A percentile compares a stretch with the other conserved stretches of the same genome.
Conservation (phyloP, 1,284 basidiomycete species). For the Pterula multifida region DNA sequence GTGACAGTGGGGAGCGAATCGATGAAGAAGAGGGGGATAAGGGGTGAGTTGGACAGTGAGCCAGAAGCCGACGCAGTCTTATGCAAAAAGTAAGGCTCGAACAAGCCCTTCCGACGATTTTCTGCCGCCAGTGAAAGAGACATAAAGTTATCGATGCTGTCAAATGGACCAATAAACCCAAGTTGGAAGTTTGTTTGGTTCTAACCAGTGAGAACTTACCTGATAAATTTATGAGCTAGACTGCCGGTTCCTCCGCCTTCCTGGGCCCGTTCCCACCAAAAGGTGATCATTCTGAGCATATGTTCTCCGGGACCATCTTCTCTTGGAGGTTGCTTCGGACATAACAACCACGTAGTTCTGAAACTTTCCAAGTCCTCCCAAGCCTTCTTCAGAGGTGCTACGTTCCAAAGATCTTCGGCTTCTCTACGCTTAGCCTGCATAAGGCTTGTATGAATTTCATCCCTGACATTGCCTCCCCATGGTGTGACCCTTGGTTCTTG, state of each 20-base stretch:
- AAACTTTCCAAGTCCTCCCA: slow-evolving; percentile 39
- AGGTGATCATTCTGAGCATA: slow-evolving; percentile 33
- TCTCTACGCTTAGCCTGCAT: slow-evolving; percentile 27
- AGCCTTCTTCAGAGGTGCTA: slow-evolving; percentile 29
- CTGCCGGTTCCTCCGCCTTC: slow-evolving; percentile 30
- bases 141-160: slow-evolving; percentile 71
- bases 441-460: slow-evolving; percentile 28
- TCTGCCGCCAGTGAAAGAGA: slow-evolving; percentile 66
- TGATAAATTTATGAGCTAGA: slow-evolving; percentile 45
- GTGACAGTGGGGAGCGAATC: slow-evolving; percentile 56
- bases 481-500: slow-evolving; percentile 40
- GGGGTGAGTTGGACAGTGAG: slow-evolving; percentile 30
- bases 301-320: slow-evolving; percentile 29
- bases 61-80: slow-evolving; percentile 24
- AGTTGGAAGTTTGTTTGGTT: slow-evolving; percentile 3
- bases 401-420: slow-evolving; percentile 29
- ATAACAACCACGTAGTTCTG: slow-evolving; percentile 37
- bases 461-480: slow-evolving; percentile 52
- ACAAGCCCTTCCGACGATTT: slow-evolving; percentile 54
- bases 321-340: slow-evolving; percentile 27
- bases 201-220: slow-evolving; percentile 28
- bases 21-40: slow-evolving; percentile 61
- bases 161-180: slow-evolving; percentile 4
- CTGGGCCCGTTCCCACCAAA: slow-evolving; percentile 38
- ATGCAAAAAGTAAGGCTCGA: slow-evolving; percentile 65